Conservation (phyloP, 176 grass and related monocot genomes). For the Bromus sterilis region DNA sequence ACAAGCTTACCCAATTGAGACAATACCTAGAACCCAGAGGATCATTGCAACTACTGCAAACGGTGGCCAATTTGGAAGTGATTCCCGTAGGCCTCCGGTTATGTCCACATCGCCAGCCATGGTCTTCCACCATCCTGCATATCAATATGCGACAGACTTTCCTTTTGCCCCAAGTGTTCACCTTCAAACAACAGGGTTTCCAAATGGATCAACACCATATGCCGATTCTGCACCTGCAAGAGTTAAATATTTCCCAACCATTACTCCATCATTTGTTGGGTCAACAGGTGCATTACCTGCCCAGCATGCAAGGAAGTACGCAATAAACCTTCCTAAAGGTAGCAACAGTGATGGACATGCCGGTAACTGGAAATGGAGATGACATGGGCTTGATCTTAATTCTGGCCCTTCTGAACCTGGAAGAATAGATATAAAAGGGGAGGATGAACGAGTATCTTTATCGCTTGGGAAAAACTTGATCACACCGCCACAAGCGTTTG, state of each 20-base stretch:
- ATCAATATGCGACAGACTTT: conserved; percentile 51
- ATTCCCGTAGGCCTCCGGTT: conserved; percentile 39
- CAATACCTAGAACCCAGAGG: conserved; percentile 37
- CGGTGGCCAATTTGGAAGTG: conserved; percentile 38
- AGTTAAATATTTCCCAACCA: conserved; percentile 33
- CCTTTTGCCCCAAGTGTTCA: conserved; percentile 47
- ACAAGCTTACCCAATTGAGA: conserved; percentile 49
- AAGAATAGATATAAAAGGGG: conserved; percentile 47
- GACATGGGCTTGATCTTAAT: conserved; percentile 77
- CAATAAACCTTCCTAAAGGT: conserved; percentile 72
- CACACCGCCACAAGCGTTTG: conserved; percentile 38
- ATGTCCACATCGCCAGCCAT: conserved; percentile 57
- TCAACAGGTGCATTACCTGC: conserved; percentile 40
- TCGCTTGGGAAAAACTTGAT: conserved; percentile 52
- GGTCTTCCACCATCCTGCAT: conserved; percentile 52
- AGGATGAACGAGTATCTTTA: conserved; percentile 42
- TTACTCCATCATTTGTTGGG: conserved; percentile 39
- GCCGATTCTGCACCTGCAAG: conserved; percentile 30
- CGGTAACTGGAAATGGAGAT: conserved; percentile 49
- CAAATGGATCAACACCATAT: conserved; percentile 43
- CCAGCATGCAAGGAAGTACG: conserved; percentile 54
- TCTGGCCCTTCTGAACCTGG: conserved; percentile 69
- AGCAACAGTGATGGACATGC: conserved; percentile 49
- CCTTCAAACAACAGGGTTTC: conserved; percentile 36
- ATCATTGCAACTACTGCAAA: conserved; percentile 29